A percentile compares a stretch with the other conserved stretches of the same genome.
phyloP scores from a whole-genome alignment of 306 rosid genomes.

The Erythrophleum fordii region DNA sequence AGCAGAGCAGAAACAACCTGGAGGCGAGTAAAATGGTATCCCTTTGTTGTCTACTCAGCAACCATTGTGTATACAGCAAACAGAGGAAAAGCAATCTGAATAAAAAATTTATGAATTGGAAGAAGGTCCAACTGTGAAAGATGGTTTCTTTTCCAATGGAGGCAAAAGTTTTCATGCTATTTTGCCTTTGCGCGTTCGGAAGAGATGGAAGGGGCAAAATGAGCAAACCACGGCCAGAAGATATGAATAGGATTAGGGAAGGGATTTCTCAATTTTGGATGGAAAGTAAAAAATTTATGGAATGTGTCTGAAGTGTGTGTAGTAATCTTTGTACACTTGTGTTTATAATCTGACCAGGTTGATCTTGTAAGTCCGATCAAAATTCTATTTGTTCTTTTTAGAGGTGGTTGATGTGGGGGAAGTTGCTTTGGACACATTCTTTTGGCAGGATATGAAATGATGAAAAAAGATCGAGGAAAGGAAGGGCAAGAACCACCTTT shows the following conservation, averaged over 20 bases:
- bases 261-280: constrained; percentile 65
- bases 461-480: constrained; percentile 41
- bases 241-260: not conserved
- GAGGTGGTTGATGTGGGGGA: constrained; percentile 43
- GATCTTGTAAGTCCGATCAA: constrained; percentile 56
- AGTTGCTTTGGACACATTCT: not conserved
- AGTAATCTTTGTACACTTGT: constrained; percentile 50
- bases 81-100: not conserved
- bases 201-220: constrained; percentile 40
- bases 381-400: constrained; percentile 63
- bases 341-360: constrained; percentile 74
- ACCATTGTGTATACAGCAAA: not conserved
- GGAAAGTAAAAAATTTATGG: constrained; percentile 31
- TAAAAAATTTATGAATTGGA: not conserved
- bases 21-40: constrained; percentile 72
- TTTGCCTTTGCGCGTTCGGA: constrained; percentile 37
- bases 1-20: constrained; percentile 94
- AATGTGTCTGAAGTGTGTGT: constrained; percentile 50
- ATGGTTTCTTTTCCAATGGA: constrained; percentile 37
- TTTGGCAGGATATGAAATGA: constrained; percentile 15
- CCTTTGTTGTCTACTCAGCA: not conserved
- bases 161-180: constrained; percentile 15
- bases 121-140: constrained; percentile 49
- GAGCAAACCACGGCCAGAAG: constrained; percentile 10
- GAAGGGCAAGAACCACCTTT: constrained; percentile 51